Base-by-base conservation (phyloP, 805 yeast genomes). In the Metschnikowia anglica region DNA sequence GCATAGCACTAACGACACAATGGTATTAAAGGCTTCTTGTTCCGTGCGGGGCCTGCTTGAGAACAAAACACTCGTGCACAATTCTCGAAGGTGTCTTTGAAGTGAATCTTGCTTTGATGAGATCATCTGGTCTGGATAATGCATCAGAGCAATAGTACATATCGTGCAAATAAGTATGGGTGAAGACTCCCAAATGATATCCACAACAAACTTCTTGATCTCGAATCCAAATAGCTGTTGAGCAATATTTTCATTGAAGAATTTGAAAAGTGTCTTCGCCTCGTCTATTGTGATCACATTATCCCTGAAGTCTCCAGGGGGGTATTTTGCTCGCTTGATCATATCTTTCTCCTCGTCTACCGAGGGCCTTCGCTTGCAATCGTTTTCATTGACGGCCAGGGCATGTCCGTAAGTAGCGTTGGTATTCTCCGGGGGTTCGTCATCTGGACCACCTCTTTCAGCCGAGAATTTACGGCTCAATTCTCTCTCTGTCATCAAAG, bases 211-310 rank as follows among this genome's bases (percentile, higher is more conserved):
- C 34, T 71, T 64, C 1, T 80, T 67, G 3, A 81, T 65, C 33
- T 74, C 79, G 57, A 82, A 82, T 0, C 88, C 89, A 66, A 81
- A 81, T 34, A 83, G 61, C 52, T 81, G 86, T 9, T 81, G 81
- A 1, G 83, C 67, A 24, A 83, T 77, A 41, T 80, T 72, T 1
- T 68, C 58, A 48, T 78, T 74, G 53, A 83, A 83, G 43, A 67
- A 76, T 11, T 58, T 51, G 47, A 81, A 77, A 12, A 81, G 61
- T 24, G 70, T 75, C n/a, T 59, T 56, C 0, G 81, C 81, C 42
- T 75, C 69, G 0, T 54, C 59, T 26, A 62, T 53, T 2, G 68
- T 45, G 1, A 76, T 44, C n/a, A 64, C 56, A 1, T 63, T 65
- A 39, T 63, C 58, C 7, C 74, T 49, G 48, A 73, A 70, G 44